Evolutionary conservation across 2,329 filamentous ascomycete species (phyloP), one percentile per base, ranked within the genome.

Genomic region (Microsporum ferrugineum): DNA sequence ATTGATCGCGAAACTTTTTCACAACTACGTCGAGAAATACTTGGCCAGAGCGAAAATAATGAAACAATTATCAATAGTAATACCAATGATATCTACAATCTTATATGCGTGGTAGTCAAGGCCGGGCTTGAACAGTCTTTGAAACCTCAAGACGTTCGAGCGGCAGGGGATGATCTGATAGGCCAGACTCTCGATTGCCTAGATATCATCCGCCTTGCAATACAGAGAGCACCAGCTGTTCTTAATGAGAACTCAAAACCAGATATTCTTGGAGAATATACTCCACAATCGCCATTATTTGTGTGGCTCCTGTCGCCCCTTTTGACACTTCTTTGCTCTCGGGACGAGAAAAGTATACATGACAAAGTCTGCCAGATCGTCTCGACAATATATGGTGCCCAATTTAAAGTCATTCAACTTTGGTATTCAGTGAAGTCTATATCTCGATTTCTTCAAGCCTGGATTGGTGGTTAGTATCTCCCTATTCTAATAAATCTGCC

Each of bases 81-180:
- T 65, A 75, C 88, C 51, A 82, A 86, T 58, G 86, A 95, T 71
- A 92, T 95, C 67, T 87, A 91, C 68, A 88, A 91, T 74, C 82
- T 96, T 57, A 86, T 96, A 59, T 91, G 88, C 69, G 88, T 96
- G 64, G 88, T 94, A 67, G 81, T 87, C 57, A 86, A 88, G 69
- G 88, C 89, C 62, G 88, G 90, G 27, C 78, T 96, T 10, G 88
- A 91, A 66, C 80, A 63, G 2, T 60, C 80, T 51, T 79, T 88
- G 55, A 80, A 81, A 65, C n/a, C 31, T 10, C 39, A 33, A 34
- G 66, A 68, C 43, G 36, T 31, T 4, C 41, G 55, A 17, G 69
- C 63, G 41, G 59, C 47, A 58, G 60, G 83, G 69, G 83, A 90
- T 67, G 74, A 73, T 59, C 64, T 70, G 34, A 68, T 73, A 61